A percentile compares a stretch with the other conserved stretches of the same genome.
These are phyloP conservation scores for Lycium ferocissimum DNA, from an alignment of 257 asterid genomes.

Conservation along the genomic window DNA sequence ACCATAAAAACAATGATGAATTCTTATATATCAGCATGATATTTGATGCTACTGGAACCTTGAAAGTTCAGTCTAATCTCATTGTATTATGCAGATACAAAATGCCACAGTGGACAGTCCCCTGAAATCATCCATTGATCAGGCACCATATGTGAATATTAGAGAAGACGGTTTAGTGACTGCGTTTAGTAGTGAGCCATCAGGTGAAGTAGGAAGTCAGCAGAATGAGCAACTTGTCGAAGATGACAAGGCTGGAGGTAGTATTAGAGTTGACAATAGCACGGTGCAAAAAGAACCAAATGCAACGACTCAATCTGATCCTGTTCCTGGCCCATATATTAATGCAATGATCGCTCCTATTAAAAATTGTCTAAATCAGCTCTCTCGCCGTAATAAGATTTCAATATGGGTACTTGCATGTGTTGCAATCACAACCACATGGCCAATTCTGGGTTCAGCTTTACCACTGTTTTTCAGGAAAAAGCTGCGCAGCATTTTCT, in stretches of 20 bases:
- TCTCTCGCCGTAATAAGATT: constrained; percentile 48
- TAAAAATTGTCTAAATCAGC: constrained; percentile 58
- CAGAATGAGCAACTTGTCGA: constrained; percentile 32
- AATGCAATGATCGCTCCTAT: constrained; percentile 45
- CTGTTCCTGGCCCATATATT: constrained; percentile 29
- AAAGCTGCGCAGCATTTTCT: constrained; percentile 40
- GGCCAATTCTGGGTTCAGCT: constrained; percentile 74
- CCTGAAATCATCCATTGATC: constrained; percentile 63
- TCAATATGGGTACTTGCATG: constrained; percentile 77
- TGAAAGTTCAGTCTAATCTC: neutral
- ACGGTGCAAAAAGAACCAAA: constrained; percentile 26
- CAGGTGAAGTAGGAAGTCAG: constrained; percentile 31
- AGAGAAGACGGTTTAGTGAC: constrained; percentile 59
- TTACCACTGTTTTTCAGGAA: constrained; percentile 53
- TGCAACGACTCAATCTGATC: constrained; percentile 26
- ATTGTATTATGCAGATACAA: constrained; percentile 31
- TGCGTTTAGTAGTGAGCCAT: constrained; percentile 46
- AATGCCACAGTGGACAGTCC: constrained; percentile 45
- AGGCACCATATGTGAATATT: constrained; percentile 61
- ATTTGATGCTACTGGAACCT: neutral
- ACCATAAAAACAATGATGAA: neutral
- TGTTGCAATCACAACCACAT: constrained; percentile 64
- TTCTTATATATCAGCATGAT: constrained; percentile 1
- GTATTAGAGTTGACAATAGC: constrained; percentile 18
- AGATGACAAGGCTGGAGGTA: constrained; percentile 36